Evolutionary conservation across 2,329 filamentous ascomycete species (phyloP).

Genomic region (Diaporthe velutina): DNA sequence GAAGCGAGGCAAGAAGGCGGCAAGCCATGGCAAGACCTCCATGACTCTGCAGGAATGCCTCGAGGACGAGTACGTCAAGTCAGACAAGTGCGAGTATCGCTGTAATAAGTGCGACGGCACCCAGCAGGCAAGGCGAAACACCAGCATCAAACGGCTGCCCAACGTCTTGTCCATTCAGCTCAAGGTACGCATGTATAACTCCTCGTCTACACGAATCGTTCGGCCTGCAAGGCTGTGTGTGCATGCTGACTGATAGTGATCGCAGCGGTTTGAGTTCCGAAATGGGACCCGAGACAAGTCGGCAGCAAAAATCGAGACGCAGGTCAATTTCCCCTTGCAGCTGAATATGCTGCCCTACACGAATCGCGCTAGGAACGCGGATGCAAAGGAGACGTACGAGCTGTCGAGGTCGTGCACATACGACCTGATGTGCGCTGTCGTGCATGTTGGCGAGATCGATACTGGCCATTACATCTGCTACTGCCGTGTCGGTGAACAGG

Average conservation of each 20-base stretch:
- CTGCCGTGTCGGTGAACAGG: conserved; percentile 82
- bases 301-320: conserved; percentile 89
- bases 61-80: conserved; percentile 86
- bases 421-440: conserved; percentile 89
- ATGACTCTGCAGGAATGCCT: conserved; percentile 80
- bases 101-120: conserved; percentile 84
- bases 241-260: not conserved
- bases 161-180: conserved; percentile 93
- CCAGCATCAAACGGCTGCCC: conserved; percentile 86
- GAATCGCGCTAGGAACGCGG: conserved; percentile 69
- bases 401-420: conserved; percentile 80
- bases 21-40: conserved; percentile 57
- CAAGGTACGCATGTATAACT: conserved; percentile 71
- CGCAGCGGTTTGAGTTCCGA: conserved; percentile 79
- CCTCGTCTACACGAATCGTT: not conserved
- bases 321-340: conserved; percentile 86
- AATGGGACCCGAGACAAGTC: conserved; percentile 73
- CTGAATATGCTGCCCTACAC: conserved; percentile 95
- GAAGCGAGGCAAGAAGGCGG: conserved; percentile 69
- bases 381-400: conserved; percentile 65
- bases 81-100: conserved; percentile 90
- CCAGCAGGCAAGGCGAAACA: conserved; percentile 85
- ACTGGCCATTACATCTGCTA: conserved; percentile 95
- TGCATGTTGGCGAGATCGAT: conserved; percentile 93
- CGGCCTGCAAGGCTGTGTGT: not conserved